Evolutionary conservation across 345 rosid species (phyloP).

Genomic region (Camelina sativa): DNA sequence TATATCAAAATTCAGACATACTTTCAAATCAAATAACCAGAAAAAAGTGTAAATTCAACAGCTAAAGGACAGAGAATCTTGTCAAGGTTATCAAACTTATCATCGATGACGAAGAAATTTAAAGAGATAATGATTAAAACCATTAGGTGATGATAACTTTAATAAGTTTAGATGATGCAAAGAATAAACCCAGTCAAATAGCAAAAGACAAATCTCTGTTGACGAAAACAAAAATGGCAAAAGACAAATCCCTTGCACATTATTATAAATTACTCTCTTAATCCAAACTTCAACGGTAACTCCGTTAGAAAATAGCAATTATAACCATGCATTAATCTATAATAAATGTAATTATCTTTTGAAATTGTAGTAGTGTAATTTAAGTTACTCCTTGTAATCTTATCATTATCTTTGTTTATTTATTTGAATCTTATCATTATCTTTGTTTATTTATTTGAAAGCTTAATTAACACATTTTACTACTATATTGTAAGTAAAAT

Average conservation of each 20-base stretch:
- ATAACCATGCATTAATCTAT: background rate
- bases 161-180: constrained; percentile 31
- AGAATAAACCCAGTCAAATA: constrained; percentile 26
- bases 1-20: background rate
- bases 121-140: constrained; percentile 34
- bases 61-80: constrained; percentile 11
- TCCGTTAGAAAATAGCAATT: background rate
- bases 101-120: constrained; percentile 32
- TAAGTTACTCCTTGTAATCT: background rate
- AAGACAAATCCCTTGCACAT: background rate
- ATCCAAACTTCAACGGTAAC: constrained; percentile 23
- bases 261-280: background rate
- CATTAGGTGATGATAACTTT: constrained; percentile 23
- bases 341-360: background rate
- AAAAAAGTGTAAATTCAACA: background rate
- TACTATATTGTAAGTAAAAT: background rate
- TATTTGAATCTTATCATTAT: constrained; percentile 10
- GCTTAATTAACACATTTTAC: background rate
- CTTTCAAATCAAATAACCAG: background rate
- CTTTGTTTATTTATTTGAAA: constrained; percentile 8
- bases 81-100: constrained; percentile 25
- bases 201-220: constrained; percentile 30
- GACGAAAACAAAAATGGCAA: constrained; percentile 13
- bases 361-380: background rate
- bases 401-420: constrained; percentile 2